Conservation (phyloP, 768 basidiomycete genomes). For the Suillus brevipes region DNA sequence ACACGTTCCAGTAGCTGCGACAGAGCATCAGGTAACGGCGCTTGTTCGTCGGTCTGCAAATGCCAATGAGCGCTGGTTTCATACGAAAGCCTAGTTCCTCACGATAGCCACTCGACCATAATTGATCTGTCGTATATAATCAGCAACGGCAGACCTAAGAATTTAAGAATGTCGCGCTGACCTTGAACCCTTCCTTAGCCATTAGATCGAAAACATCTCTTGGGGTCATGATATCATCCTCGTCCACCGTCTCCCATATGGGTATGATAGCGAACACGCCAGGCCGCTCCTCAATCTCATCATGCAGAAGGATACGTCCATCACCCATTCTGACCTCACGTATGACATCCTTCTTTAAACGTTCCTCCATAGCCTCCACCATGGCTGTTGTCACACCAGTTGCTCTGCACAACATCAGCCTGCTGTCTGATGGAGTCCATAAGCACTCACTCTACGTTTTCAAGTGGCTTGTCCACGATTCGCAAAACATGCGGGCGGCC, state of each 20-base stretch:
- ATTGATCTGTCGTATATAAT: conserved; percentile 56
- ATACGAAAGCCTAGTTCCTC: conserved; percentile 29
- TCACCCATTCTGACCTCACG: conserved; percentile 67
- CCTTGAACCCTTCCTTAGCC: conserved; percentile 74
- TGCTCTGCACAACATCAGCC: conserved; percentile 50
- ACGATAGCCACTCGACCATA: conserved; percentile 91
- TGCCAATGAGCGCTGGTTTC: conserved; percentile 8
- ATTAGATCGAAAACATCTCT: conserved; percentile 79
- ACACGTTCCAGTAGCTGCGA: conserved; percentile 78
- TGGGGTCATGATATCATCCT: conserved; percentile 85
- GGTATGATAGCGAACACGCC: conserved; percentile 91
- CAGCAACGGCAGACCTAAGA: background rate
- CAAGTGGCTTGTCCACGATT: conserved; percentile 81
- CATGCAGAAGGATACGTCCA: conserved; percentile 88
- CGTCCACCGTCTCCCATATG: conserved; percentile 86
- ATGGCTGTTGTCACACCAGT: conserved; percentile 90
- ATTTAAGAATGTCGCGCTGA: conserved; percentile 30
- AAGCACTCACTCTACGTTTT: conserved; percentile 84
- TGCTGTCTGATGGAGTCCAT: background rate
- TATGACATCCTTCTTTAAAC: conserved; percentile 85
- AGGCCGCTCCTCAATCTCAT: conserved; percentile 92
- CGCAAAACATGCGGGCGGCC: conserved; percentile 90
- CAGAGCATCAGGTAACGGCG: conserved; percentile 87
- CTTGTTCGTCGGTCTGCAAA: conserved; percentile 94
- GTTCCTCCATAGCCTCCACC: conserved; percentile 89